Evolutionary conservation across 2,329 filamentous ascomycete genomes (phyloP).

Genomic region (Microcyclospora pomicola): DNA sequence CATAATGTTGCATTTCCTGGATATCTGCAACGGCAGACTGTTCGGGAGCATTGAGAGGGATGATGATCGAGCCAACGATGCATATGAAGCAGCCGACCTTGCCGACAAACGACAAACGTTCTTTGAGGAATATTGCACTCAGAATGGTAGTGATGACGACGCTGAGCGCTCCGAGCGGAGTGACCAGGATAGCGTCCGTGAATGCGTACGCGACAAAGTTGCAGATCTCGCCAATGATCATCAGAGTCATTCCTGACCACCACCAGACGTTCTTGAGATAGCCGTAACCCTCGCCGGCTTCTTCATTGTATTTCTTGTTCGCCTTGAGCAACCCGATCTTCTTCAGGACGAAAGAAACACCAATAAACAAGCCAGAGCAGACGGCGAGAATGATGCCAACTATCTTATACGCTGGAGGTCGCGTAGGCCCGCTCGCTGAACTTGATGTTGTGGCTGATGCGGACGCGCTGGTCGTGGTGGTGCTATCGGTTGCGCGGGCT

Average conservation of each 20-base stretch:
- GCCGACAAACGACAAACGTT: conserved; percentile 85
- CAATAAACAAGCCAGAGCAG: conserved; percentile 82
- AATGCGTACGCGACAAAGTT: conserved; percentile 97
- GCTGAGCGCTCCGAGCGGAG: conserved; percentile 75
- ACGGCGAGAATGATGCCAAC: conserved; percentile 78
- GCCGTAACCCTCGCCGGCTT: conserved; percentile 89
- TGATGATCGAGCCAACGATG: conserved; percentile 83
- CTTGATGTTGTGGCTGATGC: conserved; percentile 11
- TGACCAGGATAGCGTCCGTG: conserved; percentile 90
- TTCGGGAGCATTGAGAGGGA: conserved; percentile 82
- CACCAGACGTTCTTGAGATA: conserved; percentile 91
- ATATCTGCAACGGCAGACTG: conserved; percentile 77
- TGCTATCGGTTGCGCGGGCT: conserved; percentile 27
- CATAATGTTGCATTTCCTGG: conserved; percentile 81
- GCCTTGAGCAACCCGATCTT: conserved; percentile 83
- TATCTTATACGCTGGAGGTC: conserved; percentile 59
- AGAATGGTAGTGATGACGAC: conserved; percentile 87
- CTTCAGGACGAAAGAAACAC: conserved; percentile 87
- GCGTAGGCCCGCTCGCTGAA: conserved; percentile 12
- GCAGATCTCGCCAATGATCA: conserved; percentile 93
- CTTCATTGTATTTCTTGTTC: conserved; percentile 92
- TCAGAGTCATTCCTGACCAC: conserved; percentile 92
- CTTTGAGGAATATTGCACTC: conserved; percentile 90
- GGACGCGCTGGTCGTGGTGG: conserved; percentile 9
- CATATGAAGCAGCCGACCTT: conserved; percentile 94